phyloP scores from a whole-genome alignment of 768 basidiomycete species.

The Lentinula aciculospora region DNA sequence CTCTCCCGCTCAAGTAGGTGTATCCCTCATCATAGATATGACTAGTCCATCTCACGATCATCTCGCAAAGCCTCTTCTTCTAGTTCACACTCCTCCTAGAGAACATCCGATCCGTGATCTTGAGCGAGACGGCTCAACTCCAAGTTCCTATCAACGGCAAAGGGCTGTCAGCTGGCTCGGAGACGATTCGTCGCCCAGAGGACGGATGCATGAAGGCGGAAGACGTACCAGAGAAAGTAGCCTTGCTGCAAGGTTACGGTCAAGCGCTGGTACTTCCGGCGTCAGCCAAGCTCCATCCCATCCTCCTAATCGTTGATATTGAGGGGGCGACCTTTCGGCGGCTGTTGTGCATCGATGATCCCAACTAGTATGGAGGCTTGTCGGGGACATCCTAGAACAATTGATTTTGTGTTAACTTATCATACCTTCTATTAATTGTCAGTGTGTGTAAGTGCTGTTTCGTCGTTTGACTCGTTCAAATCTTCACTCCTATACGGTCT shows the following conservation, averaged over 20 bases:
- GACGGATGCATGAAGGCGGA: constrained; percentile 27
- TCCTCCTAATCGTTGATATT: not conserved
- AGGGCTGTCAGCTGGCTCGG: constrained; percentile 39
- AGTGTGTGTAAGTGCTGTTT: not conserved
- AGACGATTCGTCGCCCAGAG: constrained; percentile 31
- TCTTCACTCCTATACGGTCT: no score
- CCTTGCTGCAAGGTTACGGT: not conserved
- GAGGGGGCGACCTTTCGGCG: not conserved
- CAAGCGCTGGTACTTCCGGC: not conserved
- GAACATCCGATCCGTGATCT: constrained; percentile 31
- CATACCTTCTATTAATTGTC: not conserved
- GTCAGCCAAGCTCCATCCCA: not conserved
- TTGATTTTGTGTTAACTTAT: not conserved
- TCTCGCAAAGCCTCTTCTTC: constrained; percentile 47
- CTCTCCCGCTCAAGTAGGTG: constrained; percentile 65
- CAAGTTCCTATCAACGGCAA: constrained; percentile 21
- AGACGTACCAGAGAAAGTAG: constrained; percentile 10
- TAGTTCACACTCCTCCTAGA: constrained; percentile 61
- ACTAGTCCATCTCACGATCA: not conserved
- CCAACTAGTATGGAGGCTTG: no score
- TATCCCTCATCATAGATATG: not conserved
- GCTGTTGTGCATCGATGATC: not conserved
- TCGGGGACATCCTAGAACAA: no score
- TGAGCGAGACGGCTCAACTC: constrained; percentile 26
- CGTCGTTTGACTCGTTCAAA: not conserved